A percentile compares a stretch with the other conserved stretches of the same genome.
phyloP scores from a whole-genome alignment of 2,329 filamentous ascomycete species.

The Arachnomyces sp. region DNA sequence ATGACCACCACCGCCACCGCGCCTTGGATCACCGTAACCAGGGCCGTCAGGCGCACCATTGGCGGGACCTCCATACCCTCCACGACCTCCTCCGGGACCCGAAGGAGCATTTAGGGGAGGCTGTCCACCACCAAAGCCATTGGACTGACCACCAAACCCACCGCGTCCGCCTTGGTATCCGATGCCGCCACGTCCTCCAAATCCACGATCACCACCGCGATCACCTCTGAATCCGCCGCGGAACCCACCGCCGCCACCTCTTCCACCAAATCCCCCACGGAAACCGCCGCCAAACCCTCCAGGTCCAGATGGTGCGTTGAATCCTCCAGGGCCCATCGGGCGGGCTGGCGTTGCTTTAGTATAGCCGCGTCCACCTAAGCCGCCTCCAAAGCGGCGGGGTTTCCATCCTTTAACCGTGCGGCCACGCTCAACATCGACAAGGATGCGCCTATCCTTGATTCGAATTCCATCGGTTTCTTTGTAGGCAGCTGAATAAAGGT shows the following conservation, averaged over 20 bases:
- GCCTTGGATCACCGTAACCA: slow-evolving; percentile 34
- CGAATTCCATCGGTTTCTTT: slow-evolving; percentile 79
- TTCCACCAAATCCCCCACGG: slow-evolving; percentile 46
- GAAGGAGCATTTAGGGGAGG: slow-evolving; percentile 44
- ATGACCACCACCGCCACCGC: slow-evolving; percentile 51
- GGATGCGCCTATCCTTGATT: slow-evolving; percentile 84
- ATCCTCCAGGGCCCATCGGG: slow-evolving; percentile 57
- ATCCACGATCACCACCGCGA: slow-evolving; percentile 30
- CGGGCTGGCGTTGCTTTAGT: slow-evolving; percentile 71
- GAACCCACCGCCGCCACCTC: slow-evolving; percentile 49
- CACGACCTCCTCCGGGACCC: slow-evolving; percentile 50
- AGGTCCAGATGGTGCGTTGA: slow-evolving; percentile 48
- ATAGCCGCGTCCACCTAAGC: slow-evolving; percentile 85
- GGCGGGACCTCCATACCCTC: slow-evolving; percentile 37
- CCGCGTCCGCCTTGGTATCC: slow-evolving; percentile 53
- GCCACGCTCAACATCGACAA: slow-evolving; percentile 93
- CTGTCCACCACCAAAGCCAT: slow-evolving; percentile 25
- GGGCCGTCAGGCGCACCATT: too few species aligned
- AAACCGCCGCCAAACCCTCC: slow-evolving; percentile 50
- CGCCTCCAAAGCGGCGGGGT: slow-evolving; percentile 82
- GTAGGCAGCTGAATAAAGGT: slow-evolving; percentile 70
- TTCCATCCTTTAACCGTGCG: slow-evolving; percentile 92
- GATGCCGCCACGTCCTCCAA: slow-evolving; percentile 44
- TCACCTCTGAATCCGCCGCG: slow-evolving; percentile 48
- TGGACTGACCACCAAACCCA: slow-evolving; percentile 35